Base-by-base conservation (phyloP, 73 alveolate species). In the Paramecium sonneborni region DNA sequence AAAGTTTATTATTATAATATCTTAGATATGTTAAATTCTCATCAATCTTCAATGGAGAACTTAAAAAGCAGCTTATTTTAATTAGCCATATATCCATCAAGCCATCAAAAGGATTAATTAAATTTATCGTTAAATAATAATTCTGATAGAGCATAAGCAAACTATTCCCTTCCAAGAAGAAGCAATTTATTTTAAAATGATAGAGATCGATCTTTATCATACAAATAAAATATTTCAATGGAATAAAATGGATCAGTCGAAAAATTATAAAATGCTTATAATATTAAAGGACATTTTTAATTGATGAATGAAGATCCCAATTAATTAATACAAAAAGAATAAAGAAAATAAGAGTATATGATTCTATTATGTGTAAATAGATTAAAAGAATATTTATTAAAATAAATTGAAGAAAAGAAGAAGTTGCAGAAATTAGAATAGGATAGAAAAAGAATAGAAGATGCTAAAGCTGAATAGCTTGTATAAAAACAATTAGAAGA, bases 161-260 rank as follows among this genome's bases (percentile, higher is more conserved):
- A 62, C 26, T 62, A 30, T 62, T 62, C 84, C 1, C 84, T 62
- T 30, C 84, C 84, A 62, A 62, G 44, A 62, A 62, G 46, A 62
- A 62, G 84, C 84, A 62, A 30, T 62, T 14, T 62, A 12, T 26
- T 62, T 11, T n/a, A 62, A 32, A 32, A 32, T 30, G 84, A 62
- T 26, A 62, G 44, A 46, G 84, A 62, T 32, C 39, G 84, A 26
- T 62, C 84, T 1, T 14, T 62, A 26, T 62, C 84, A 3, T 62
- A 62, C 10, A 62, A 62, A 62, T 32, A 62, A 62, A 62, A 62
- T 62, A 62, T 62, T 9, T 62, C 84, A 62, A 30, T 62, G 24
- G 84, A 62, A 62, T 30, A 62, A 26, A 62, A 62, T 32, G 24
- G 84, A 30, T 62, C 84, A 30, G 84, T 62, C 2, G 84, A 62